Evolutionary conservation across 2,329 filamentous ascomycete species (phyloP), one percentile per base, ranked within the genome.

Genomic region (Fusarium luffae): DNA sequence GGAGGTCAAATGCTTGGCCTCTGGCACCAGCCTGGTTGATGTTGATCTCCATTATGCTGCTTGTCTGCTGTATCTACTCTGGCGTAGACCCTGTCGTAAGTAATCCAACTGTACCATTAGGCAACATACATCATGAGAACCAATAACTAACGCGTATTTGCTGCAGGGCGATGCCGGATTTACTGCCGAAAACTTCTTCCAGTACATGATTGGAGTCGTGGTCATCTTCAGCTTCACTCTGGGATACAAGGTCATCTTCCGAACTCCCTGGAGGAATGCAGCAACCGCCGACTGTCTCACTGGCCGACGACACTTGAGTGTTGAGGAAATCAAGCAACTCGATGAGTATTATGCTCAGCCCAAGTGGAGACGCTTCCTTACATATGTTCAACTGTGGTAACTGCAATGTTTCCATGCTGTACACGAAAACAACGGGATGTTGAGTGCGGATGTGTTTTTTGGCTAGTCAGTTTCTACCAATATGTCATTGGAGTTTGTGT

Each of bases 351-450:
- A 72, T 34, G 42, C 37, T 11, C 40, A 54, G 48, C 47, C 69
- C 1, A 59, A 51, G 51, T 72, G 69, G 69, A 72, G 69, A 25
- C 66, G 69, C 4, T 73, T 73, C 25, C 34, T 70, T 23, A 69
- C 70, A 1, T 72, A 73, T 48, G 56, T 73, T 5, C 56, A 70
- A 18, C 32, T 71, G 50, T 72, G 69, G 64, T 72, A 63, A 44
- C 19, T 1, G 2, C 46, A 44, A 13, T 19, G 54, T 13, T 16
- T 27, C 18, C 19, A 19, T 37, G 9, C 37, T 37, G 11, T 9
- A 50, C 27, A 9, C 5, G 23, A 43, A 7, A 13, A 4, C 23
- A 5, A 14, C 10, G n/a, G 14, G 16, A 23, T 7, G 8, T 28
- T 37, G 55, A 9, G 6, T 25, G 43, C 8, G 13, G 37, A 30